Evolutionary conservation across 164 flowering plant species (phyloP).

Genomic region (Paratinospora sagittata): DNA sequence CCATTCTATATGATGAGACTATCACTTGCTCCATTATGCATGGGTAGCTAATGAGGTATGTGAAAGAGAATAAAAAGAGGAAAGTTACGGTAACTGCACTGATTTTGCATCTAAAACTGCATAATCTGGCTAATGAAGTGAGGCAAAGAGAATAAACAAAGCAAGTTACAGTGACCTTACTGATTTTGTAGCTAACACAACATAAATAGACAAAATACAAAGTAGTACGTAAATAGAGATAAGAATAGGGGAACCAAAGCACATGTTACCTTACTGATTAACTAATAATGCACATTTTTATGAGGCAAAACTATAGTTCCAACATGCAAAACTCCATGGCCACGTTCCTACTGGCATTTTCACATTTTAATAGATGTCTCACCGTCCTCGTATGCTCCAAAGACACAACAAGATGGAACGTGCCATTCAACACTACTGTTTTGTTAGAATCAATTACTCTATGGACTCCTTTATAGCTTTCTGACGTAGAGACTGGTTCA

Average conservation of each 20-base stretch:
- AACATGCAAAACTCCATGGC: background rate
- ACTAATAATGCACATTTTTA: background rate
- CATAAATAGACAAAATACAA: too few relatives aligned
- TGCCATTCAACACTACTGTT: background rate
- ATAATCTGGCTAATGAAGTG: too few relatives aligned
- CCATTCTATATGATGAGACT: too few relatives aligned
- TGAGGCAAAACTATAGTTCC: background rate
- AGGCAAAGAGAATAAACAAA: too few relatives aligned
- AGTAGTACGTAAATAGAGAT: background rate
- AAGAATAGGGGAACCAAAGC: background rate
- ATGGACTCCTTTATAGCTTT: background rate
- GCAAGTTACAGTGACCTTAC: too few relatives aligned
- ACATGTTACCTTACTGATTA: background rate
- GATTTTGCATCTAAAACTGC: too few relatives aligned
- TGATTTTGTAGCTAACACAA: too few relatives aligned
- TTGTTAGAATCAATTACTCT: background rate
- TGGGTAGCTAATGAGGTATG: too few relatives aligned
- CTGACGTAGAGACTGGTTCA: background rate
- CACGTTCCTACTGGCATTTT: background rate
- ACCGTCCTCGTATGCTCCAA: background rate
- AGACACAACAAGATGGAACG: background rate
- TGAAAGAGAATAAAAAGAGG: too few relatives aligned
- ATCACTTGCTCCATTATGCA: too few relatives aligned
- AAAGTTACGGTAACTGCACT: too few relatives aligned
- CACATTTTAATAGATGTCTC: background rate